These are phyloP conservation scores for Salvia sclarea DNA, from an alignment of 305 asterid species.

Conservation along the genomic window DNA sequence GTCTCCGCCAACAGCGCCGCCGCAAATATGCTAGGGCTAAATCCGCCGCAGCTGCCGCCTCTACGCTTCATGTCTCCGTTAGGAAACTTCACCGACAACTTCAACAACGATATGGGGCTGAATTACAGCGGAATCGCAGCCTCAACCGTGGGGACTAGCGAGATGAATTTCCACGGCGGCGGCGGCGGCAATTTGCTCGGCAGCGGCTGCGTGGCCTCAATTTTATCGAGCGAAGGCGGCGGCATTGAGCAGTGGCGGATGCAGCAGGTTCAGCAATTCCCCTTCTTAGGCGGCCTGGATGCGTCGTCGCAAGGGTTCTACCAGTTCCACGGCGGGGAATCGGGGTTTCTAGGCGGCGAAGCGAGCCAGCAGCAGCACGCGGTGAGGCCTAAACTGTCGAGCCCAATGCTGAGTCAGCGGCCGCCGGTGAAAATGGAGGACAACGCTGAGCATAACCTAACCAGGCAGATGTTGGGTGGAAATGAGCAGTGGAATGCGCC, in stretches of 20 bases:
- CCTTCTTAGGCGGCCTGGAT: slow-evolving; percentile 60
- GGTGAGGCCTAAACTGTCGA: slow-evolving; percentile 47
- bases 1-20: slow-evolving; percentile 40
- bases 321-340: slow-evolving; percentile 54
- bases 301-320: slow-evolving; percentile 41
- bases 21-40: slow-evolving; percentile 42
- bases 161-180: slow-evolving; percentile 52
- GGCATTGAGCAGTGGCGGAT: slow-evolving; percentile 69
- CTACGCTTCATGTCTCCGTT: slow-evolving; percentile 68
- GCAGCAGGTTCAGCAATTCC: slow-evolving; percentile 64
- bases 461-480: slow-evolving; percentile 54
- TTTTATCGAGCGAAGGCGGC: slow-evolving; percentile 42
- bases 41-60: slow-evolving; percentile 54
- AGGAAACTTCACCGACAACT: slow-evolving; percentile 50
- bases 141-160: slow-evolving; percentile 42
- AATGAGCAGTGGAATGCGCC: slow-evolving; percentile 55
- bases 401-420: slow-evolving; percentile 46
- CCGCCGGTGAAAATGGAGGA: slow-evolving; percentile 72
- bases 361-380: slow-evolving; percentile 38
- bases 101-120: slow-evolving; percentile 42
- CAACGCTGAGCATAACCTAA: slow-evolving; percentile 40
- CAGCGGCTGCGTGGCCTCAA: slow-evolving; percentile 34
- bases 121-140: slow-evolving; percentile 48
- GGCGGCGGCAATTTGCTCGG: slow-evolving; percentile 41
- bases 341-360: slow-evolving; percentile 47